Evolutionary conservation across 192 early-diverging fungal genomes (phyloP), one percentile per base, ranked within the genome.

Genomic region (Coemansia sp.): DNA sequence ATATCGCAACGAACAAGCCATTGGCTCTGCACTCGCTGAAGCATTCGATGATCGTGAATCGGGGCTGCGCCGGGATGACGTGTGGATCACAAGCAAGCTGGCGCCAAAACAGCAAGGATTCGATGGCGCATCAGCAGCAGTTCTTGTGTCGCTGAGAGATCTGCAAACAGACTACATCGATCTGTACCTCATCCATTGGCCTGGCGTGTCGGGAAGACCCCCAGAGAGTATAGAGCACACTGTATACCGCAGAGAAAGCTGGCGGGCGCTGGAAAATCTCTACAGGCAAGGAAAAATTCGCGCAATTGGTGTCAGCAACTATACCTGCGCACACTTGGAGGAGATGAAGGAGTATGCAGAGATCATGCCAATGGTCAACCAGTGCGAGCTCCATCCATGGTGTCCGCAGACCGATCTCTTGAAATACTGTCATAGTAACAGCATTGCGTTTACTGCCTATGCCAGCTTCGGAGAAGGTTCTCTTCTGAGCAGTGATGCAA

Each of bases 171-270:
- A 90, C 33, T 91, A 92, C 38, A 76, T 92, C 43, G 91, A 92
- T 65, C 76, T 92, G 0, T 92, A 89, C 38, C 75, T 92, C 10
- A 90, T 92, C 36, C 91, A 92, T 60, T 92, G 91, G 91, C 91
- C 91, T 23, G 89, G 90, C 70, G 48, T 67, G 65, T 60, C 85
- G 63, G 67, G 78, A 65, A 35, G n/a, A 71, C 36, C 71, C 73
- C 69, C 82, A 69, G 62, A 67, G 7, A 67, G 68, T 30, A 43
- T 62, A 4, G 62, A 68, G 36, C 87, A 92, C 69, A 69, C 71
- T 6, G 53, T 48, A 26, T 85, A 87, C 44, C 82, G 89, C 21
- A 67, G 73, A 66, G 82, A 66, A 20, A 90, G 88, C 73, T 92
- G 87, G 79, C 59, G 71, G 58, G 89, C 88, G 3, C 74, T 92